These are phyloP conservation scores for Dunaliella primolecta DNA, from an alignment of 139 green algal species.

Conservation along the genomic window DNA sequence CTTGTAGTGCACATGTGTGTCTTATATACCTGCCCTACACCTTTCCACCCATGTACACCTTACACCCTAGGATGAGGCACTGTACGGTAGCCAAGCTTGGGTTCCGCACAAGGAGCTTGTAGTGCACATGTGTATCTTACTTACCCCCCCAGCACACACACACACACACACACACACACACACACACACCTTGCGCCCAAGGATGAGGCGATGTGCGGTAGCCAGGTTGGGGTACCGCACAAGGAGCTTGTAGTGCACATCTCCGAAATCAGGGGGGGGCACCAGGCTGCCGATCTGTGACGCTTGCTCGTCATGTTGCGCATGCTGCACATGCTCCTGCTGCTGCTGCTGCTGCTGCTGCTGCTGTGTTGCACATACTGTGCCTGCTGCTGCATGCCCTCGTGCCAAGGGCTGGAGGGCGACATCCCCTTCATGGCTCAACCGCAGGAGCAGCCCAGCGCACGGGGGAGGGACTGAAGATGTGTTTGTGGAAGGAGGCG, in stretches of 20 bases:
- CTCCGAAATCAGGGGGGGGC: not conserved
- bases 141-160: too few species aligned
- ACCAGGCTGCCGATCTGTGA: too few species aligned
- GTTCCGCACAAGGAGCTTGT: too few species aligned
- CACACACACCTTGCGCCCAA: not conserved
- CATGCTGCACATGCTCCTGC: not conserved
- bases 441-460: not conserved
- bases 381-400: not conserved
- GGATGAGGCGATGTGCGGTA: not conserved
- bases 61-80: too few species aligned
- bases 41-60: too few species aligned
- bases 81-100: too few species aligned
- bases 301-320: too few species aligned
- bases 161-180: not conserved
- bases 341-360: not conserved
- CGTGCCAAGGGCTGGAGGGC: not conserved
- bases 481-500: not conserved
- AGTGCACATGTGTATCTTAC: too few species aligned
- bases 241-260: not conserved
- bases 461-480: not conserved
- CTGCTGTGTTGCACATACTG: not conserved
- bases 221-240: not conserved
- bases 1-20: too few species aligned
- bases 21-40: too few species aligned
- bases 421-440: slow-evolving; percentile 6